Conservation (phyloP, 2,329 filamentous ascomycete species). For the Fusarium virguliforme region DNA sequence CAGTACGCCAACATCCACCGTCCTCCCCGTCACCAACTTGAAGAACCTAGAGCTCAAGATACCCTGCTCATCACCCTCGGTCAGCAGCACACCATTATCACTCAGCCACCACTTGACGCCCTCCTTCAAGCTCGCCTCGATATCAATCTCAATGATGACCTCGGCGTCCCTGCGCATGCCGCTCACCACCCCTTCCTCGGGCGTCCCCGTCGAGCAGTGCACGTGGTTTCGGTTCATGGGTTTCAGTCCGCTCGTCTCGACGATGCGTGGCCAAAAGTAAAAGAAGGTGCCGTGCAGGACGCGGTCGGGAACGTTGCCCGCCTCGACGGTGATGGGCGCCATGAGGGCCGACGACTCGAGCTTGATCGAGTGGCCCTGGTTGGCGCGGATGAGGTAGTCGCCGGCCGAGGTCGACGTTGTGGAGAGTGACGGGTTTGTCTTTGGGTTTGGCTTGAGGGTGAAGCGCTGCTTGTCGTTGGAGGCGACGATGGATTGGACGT, state of each 20-base stretch:
- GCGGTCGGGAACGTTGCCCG: slow-evolving; percentile 72
- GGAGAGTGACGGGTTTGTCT: slow-evolving; percentile 46
- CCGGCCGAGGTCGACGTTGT: slow-evolving; percentile 64
- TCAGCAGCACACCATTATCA: slow-evolving; percentile 83
- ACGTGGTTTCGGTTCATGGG: slow-evolving; percentile 90
- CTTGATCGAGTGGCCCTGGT: slow-evolving; percentile 92
- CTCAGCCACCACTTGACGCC: slow-evolving; percentile 83
- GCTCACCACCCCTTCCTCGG: slow-evolving; percentile 75
- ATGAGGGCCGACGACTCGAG: slow-evolving; percentile 81
- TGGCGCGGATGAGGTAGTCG: slow-evolving; percentile 91
- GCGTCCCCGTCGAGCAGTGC: slow-evolving; percentile 86
- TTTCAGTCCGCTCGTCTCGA: slow-evolving; percentile 82
- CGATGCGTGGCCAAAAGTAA: slow-evolving; percentile 81
- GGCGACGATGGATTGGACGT: slow-evolving; percentile 79
- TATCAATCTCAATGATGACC: slow-evolving; percentile 83
- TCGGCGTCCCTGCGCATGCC: slow-evolving; percentile 87
- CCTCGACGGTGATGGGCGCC: slow-evolving; percentile 74
- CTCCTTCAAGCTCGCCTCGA: slow-evolving; percentile 75
- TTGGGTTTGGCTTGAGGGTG: slow-evolving; percentile 75
- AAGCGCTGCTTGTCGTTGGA: slow-evolving; percentile 94
- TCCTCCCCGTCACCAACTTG: slow-evolving; percentile 77
- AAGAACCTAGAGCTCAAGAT: slow-evolving; percentile 79
- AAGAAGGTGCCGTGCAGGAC: slow-evolving; percentile 94
- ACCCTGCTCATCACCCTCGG: slow-evolving; percentile 72
- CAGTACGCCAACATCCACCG: slow-evolving; percentile 73